Evolutionary conservation across 352 stramenopile species (phyloP).

Genomic region (Phytophthora palmivora): DNA sequence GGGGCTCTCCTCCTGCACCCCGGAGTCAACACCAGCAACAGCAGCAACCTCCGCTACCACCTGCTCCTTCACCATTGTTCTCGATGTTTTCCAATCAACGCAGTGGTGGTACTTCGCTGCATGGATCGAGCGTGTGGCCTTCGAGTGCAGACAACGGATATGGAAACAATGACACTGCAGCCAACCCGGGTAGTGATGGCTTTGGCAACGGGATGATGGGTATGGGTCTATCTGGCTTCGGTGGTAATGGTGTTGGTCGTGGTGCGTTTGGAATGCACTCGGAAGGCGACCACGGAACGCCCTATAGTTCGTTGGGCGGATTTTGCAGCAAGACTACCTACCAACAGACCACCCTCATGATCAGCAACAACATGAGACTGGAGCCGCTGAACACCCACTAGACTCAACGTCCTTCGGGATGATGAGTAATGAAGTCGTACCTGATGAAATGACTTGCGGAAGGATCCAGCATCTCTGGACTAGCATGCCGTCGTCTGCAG

Average conservation of each 20-base stretch:
- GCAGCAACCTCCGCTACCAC: conserved; percentile 46
- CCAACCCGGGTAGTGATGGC: conserved; percentile 34
- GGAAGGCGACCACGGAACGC: conserved; percentile 23
- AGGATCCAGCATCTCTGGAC: conserved; percentile 33
- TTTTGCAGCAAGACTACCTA: conserved; percentile 70
- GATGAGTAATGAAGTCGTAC: conserved; percentile 42
- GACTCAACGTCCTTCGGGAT: conserved; percentile 50
- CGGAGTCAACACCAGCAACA: conserved; percentile 35
- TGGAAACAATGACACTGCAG: conserved; percentile 21
- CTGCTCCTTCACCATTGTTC: conserved; percentile 56
- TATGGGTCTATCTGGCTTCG: conserved; percentile 46
- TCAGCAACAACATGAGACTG: conserved; percentile 32
- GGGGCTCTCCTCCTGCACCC: conserved; percentile 50
- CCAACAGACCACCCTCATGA: conserved; percentile 43
- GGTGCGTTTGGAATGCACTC: conserved; percentile 45
- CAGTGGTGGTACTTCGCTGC: conserved; percentile 28
- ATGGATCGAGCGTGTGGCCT: conserved; percentile 45
- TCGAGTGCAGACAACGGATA: conserved; percentile 31
- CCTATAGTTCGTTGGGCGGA: conserved; percentile 67
- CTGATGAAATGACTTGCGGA: conserved; percentile 32
- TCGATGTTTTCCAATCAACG: conserved; percentile 64
- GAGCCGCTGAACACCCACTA: conserved; percentile 45
- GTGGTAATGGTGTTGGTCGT: conserved; percentile 26
- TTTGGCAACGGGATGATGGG: conserved; percentile 64
- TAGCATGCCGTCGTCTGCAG: conserved; percentile 49